Conservation (phyloP, 495 filamentous ascomycete species). For the Lasiosphaeria hispida region DNA sequence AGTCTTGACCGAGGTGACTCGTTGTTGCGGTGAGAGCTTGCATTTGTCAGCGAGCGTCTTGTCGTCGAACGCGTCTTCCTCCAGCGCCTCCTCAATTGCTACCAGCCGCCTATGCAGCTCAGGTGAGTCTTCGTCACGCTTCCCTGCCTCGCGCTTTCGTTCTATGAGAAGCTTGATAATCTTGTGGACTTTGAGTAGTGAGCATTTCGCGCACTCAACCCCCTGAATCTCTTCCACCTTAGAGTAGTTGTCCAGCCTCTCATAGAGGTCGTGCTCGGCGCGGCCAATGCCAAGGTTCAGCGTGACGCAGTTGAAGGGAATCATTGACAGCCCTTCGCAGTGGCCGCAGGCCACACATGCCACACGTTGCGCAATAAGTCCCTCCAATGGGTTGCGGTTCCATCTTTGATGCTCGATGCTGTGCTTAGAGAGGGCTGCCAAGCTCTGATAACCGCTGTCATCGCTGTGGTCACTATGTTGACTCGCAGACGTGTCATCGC, state of each 20-base stretch:
- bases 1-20: constrained; percentile 75
- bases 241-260: constrained; percentile 83
- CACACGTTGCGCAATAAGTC: constrained; percentile 83
- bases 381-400: constrained; percentile 69
- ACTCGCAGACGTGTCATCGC: constrained; percentile 38
- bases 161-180: constrained; percentile 39
- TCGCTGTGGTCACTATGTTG: constrained; percentile 48
- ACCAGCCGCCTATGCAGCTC: constrained; percentile 50
- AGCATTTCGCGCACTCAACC: constrained; percentile 91
- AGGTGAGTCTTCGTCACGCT: constrained; percentile 17
- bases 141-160: constrained; percentile 18
- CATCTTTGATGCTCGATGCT: constrained; percentile 17
- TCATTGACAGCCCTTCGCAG: constrained; percentile 81
- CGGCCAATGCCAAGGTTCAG: constrained; percentile 63
- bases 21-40: constrained; percentile 64
- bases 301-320: constrained; percentile 92
- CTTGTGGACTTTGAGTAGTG: constrained; percentile 54
- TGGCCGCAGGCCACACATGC: constrained; percentile 83
- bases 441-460: constrained; percentile 49
- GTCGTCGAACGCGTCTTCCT: constrained; percentile 78
- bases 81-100: constrained; percentile 65
- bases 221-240: constrained; percentile 78
- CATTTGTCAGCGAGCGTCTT: constrained; percentile 69
- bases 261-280: constrained; percentile 60
- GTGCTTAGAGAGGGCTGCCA: constrained; percentile 24